Evolutionary conservation across 768 basidiomycete species (phyloP).

Genomic region (Peribolospora kevripleyi): DNA sequence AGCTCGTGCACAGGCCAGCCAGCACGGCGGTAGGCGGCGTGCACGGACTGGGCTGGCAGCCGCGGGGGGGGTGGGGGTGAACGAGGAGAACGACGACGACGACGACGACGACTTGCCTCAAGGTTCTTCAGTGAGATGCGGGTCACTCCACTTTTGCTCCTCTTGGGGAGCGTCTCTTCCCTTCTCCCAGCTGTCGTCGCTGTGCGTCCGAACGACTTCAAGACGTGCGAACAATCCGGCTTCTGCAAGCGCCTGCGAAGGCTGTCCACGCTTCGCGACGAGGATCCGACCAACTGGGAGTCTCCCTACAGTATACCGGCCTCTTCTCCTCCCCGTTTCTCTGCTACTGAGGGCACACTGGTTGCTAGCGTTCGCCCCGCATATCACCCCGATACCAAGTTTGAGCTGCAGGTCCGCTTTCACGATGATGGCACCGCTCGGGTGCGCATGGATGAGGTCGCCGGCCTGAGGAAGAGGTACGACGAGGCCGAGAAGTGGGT

Average conservation of each 20-base stretch:
- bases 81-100: too few relatives aligned
- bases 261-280: conserved; percentile 45
- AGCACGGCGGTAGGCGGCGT: too few relatives aligned
- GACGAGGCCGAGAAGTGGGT: conserved; percentile 84
- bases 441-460: conserved; percentile 76
- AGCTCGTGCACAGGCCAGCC: too few relatives aligned
- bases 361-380: conserved; percentile 52
- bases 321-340: conserved; percentile 29
- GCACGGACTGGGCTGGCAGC: too few relatives aligned
- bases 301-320: conserved; percentile 67
- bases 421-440: conserved; percentile 71
- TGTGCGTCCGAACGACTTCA: conserved; percentile 54
- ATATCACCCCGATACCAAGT: conserved; percentile 62
- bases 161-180: conserved; percentile 16
- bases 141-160: too few relatives aligned
- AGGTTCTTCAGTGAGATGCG: too few relatives aligned
- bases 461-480: conserved; percentile 56
- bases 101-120: too few relatives aligned
- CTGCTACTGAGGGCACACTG: conserved; percentile 31
- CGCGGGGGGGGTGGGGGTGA: too few relatives aligned
- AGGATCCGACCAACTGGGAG: conserved; percentile 35
- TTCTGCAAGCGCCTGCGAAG: conserved; percentile 85
- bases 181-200: conserved; percentile 5
- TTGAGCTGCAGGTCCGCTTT: conserved; percentile 55
- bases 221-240: conserved; percentile 75